Evolutionary conservation across 495 filamentous ascomycete species (phyloP), one percentile per base, ranked within the genome.

Genomic region (Penicillium argentinense): DNA sequence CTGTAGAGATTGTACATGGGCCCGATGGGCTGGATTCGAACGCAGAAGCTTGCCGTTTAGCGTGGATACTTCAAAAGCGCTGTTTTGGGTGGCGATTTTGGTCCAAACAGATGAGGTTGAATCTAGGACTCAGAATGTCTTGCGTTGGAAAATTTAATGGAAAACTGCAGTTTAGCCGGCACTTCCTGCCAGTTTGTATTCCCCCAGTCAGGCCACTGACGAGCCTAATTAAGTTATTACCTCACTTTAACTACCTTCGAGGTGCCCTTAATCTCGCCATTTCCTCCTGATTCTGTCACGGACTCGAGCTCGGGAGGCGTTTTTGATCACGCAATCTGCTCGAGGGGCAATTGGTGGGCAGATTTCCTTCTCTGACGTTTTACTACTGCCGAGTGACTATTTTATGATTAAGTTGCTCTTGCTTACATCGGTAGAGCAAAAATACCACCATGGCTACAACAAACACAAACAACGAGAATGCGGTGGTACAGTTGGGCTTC

Each of bases 321-420:
- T 36, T 36, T n/a, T 36, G 16, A 36, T 36, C 33, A 21, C 33
- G 33, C 33, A 36, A 36, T 36, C n/a, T 36, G 8, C 17, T 36
- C 33, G 33, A 3, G 16, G 33, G 17, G 17, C 33, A 36, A 36
- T 22, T 36, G 33, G 33, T 22, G 7, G 33, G 21, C 12, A 11
- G 16, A 21, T 21, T 36, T 16, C n/a, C n/a, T n/a, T n/a, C n/a
- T n/a, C n/a, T n/a, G n/a, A n/a, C n/a, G n/a, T n/a, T n/a, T n/a
- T n/a, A n/a, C n/a, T n/a, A n/a, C n/a, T n/a, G n/a, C n/a, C n/a
- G n/a, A n/a, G n/a, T n/a, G n/a, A n/a, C n/a, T n/a, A n/a, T n/a
- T n/a, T n/a, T n/a, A n/a, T n/a, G n/a, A n/a, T n/a, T n/a, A n/a
- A n/a, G n/a, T n/a, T n/a, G n/a, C n/a, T n/a, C n/a, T n/a, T n/a